phyloP scores from a whole-genome alignment of 2,329 filamentous ascomycete genomes.

The Coniella lustricola region DNA sequence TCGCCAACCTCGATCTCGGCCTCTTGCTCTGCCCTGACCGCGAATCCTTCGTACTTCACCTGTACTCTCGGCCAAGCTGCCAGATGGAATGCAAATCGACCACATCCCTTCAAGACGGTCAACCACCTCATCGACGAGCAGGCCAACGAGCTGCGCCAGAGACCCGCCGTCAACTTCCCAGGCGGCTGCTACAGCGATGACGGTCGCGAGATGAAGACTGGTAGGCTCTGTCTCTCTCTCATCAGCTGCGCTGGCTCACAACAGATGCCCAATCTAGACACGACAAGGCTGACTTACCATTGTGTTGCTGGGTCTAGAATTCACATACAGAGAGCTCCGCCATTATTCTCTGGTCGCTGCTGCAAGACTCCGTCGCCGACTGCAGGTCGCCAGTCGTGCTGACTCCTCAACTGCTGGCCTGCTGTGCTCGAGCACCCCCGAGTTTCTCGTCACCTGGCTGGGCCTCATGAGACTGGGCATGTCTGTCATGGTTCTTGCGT shows the following conservation, averaged over 20 bases:
- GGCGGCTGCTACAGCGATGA: constrained; percentile 12
- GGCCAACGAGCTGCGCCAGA: constrained; percentile 29
- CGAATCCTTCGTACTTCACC: constrained; percentile 45
- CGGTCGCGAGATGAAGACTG: constrained; percentile 12
- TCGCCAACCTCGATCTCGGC: no score
- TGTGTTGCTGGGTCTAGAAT: constrained; percentile 1
- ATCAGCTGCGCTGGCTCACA: no score
- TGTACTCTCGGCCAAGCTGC: constrained; percentile 54
- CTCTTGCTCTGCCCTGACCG: not conserved
- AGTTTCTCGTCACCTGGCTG: constrained; percentile 55
- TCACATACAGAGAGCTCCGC: constrained; percentile 25
- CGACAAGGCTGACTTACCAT: not conserved
- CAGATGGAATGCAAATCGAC: constrained; percentile 24
- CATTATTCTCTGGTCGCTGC: constrained; percentile 22
- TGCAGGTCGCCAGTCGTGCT: constrained; percentile 12
- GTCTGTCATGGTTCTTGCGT: constrained; percentile 51
- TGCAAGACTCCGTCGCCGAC: constrained; percentile 9
- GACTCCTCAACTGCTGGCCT: constrained; percentile 34
- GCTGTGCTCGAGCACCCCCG: constrained; percentile 47
- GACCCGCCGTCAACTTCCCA: constrained; percentile 30
- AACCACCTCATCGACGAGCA: constrained; percentile 43
- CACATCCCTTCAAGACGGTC: constrained; percentile 36
- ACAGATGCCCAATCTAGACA: not conserved
- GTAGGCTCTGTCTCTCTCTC: constrained; percentile 4
- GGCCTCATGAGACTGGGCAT: constrained; percentile 49